Evolutionary conservation across 2,329 filamentous ascomycete species (phyloP).

Genomic region (Podosphaera aphanis): DNA sequence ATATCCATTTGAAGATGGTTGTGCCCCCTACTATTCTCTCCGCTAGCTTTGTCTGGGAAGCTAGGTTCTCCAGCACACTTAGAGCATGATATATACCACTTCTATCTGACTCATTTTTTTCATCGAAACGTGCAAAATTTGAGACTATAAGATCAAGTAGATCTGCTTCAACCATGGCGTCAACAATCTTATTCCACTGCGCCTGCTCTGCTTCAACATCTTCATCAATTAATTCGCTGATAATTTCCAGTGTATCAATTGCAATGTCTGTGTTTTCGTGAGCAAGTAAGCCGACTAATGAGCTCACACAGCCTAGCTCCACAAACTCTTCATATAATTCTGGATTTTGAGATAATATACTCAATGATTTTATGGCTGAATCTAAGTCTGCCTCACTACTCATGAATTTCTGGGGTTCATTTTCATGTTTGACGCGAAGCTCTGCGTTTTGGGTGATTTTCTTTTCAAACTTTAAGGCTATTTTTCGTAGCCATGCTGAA

Average conservation of each 20-base stretch:
- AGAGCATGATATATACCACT: conserved; percentile 73
- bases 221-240: conserved; percentile 80
- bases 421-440: conserved; percentile 62
- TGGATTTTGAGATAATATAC: conserved; percentile 67
- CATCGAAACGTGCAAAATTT: conserved; percentile 60
- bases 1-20: conserved; percentile 50
- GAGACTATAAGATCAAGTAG: conserved; percentile 50
- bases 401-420: conserved; percentile 64
- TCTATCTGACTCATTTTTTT: conserved; percentile 50
- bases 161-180: conserved; percentile 42
- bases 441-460: conserved; percentile 80
- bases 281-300: conserved; percentile 58
- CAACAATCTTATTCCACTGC: conserved; percentile 60
- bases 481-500: conserved; percentile 56
- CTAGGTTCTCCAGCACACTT: conserved; percentile 63
- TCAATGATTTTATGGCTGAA: conserved; percentile 63
- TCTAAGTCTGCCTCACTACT: conserved; percentile 73
- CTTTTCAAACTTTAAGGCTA: conserved; percentile 67
- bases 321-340: conserved; percentile 64
- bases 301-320: conserved; percentile 46
- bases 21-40: conserved; percentile 50
- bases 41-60: conserved; percentile 43
- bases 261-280: conserved; percentile 97
- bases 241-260: conserved; percentile 70
- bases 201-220: conserved; percentile 61